Conservation (phyloP, 2,329 filamentous ascomycete species). For the Xylariaceae sp. region DNA sequence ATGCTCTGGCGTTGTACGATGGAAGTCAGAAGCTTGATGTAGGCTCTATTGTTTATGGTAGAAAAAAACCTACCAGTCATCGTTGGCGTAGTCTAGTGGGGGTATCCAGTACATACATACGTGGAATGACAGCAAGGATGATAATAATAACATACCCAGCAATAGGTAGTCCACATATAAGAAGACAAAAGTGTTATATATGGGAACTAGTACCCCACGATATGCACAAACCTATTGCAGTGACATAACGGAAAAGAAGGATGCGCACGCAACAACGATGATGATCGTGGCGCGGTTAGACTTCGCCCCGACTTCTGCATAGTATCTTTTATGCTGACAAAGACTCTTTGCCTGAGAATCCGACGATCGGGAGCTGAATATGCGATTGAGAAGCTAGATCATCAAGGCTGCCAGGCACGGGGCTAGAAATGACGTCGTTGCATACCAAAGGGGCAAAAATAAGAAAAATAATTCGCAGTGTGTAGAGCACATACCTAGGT, state of each 20-base stretch:
- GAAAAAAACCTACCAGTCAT: neutral
- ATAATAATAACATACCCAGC: neutral
- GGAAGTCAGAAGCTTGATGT: neutral
- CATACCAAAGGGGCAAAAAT: too few relatives aligned
- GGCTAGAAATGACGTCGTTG: neutral
- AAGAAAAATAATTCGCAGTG: too few relatives aligned
- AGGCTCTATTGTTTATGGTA: neutral
- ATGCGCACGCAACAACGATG: too few relatives aligned
- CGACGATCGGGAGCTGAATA: neutral
- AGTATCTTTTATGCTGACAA: too few relatives aligned
- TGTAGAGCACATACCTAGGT: too few relatives aligned
- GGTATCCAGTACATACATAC: neutral
- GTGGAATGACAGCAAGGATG: neutral
- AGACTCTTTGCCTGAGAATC: too few relatives aligned
- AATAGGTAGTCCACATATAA: neutral
- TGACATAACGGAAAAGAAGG: neutral
- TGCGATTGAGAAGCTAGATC: neutral
- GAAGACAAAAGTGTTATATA: slow-evolving; percentile 7
- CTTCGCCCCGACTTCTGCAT: too few relatives aligned
- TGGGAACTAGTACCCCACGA: neutral
- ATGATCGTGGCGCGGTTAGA: too few relatives aligned
- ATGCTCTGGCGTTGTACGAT: neutral
- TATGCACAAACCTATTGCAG: neutral
- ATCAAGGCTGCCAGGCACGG: too few relatives aligned
- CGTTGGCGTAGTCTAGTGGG: neutral